These are phyloP conservation scores for Irpex rosettiformis DNA, from an alignment of 1,284 basidiomycete genomes.

Conservation along the genomic window DNA sequence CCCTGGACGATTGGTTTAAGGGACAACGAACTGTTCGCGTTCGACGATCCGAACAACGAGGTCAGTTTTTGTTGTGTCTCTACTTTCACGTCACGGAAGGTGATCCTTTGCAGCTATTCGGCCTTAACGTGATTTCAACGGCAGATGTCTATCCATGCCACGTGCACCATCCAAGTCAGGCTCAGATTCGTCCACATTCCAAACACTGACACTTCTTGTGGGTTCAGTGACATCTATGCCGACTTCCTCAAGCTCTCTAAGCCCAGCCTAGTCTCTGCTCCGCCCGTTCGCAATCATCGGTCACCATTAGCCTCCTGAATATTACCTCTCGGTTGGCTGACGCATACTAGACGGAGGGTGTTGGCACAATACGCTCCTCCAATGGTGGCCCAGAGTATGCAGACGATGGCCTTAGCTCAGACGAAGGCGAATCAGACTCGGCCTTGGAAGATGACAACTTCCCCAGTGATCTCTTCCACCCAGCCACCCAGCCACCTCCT, in stretches of 20 bases:
- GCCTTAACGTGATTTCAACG: conserved; percentile 55
- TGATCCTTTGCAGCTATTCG: conserved; percentile 13
- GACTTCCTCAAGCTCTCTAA: conserved; percentile 65
- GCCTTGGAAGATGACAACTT: conserved; percentile 33
- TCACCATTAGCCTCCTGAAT: neutral
- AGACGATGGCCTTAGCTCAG: conserved; percentile 75
- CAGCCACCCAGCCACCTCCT: neutral
- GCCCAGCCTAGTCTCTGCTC: conserved; percentile 70
- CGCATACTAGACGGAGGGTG: conserved; percentile 73
- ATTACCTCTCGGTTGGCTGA: neutral
- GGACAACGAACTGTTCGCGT: conserved; percentile 47
- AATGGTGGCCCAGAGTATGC: conserved; percentile 55
- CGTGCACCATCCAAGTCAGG: conserved; percentile 69
- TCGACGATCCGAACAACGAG: conserved; percentile 56
- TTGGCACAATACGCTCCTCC: conserved; percentile 79
- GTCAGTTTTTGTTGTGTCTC: conserved; percentile 31
- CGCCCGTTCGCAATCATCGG: conserved; percentile 64
- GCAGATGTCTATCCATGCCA: conserved; percentile 52
- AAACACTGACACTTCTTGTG: conserved; percentile 32
- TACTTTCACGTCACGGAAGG: neutral
- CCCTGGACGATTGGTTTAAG: conserved; percentile 79
- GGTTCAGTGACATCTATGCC: conserved; percentile 57
- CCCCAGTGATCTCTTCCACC: conserved; percentile 18
- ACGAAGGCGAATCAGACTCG: conserved; percentile 44
- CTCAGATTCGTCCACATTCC: conserved; percentile 68